Base-by-base conservation (phyloP, 2,329 filamentous ascomycete genomes). In the Aureobasidium vineae region DNA sequence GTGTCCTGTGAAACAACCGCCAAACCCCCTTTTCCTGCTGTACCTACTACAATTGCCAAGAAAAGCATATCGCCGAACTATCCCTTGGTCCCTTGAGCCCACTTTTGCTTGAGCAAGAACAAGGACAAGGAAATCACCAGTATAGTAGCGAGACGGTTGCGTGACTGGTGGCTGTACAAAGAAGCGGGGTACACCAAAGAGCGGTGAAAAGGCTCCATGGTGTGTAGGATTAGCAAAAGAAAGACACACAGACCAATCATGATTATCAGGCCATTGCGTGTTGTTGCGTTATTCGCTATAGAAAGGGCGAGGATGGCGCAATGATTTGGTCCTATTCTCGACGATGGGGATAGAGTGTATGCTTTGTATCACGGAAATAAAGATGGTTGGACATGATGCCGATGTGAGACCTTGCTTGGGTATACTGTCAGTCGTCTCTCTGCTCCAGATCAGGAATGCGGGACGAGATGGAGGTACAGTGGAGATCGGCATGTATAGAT, bases 231-330 rank as follows among this genome's bases (percentile, higher is more conserved):
- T 6, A 8, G 49, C 19, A 28, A 28, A 28, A 53, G 33, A 40
- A 28, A 57, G 23, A 13, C 52, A 59, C 54, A 59, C 54, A 43
- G 54, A 45, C 54, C 54, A 59, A 59, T 52, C 49, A 52, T 36
- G 33, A 36, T 36, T 36, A 52, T 45, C 54, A 59, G 45, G 54
- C 54, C 54, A 59, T 59, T n/a, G 54, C 54, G 54, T 59, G 54
- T 31, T 38, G 26, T 23, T 36, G 33, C 10, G 21, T 10, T 56
- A 40, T 40, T 19, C 10, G 41, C 19, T 43, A 43, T 43, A 41
- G 33, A 19, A 21, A 10, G 38, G 13, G 15, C 15, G 38, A 13
- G 16, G n/a, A 43, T 45, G 54, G 54, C 53, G 36, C 33, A 23
- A 47, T 23, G 43, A 47, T 31, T 13, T 54, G n/a, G 5, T 36